Evolutionary conservation across 2,329 filamentous ascomycete genomes (phyloP).

Genomic region (Cyclaneusma minus): DNA sequence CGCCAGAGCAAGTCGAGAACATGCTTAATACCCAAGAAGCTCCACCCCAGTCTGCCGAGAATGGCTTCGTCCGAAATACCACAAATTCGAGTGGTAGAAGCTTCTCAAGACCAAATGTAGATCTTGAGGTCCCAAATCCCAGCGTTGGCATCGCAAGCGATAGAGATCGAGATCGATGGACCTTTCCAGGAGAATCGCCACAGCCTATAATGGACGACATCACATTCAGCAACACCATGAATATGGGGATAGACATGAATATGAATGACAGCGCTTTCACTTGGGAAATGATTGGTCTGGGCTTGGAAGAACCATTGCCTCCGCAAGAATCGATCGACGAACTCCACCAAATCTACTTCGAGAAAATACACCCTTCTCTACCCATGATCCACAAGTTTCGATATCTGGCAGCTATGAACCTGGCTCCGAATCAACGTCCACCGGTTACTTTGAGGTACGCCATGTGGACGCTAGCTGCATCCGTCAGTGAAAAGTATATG

Average conservation of each 20-base stretch:
- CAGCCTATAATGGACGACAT: conserved; percentile 39
- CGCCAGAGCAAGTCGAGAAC: conserved; percentile 77
- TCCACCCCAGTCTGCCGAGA: conserved; percentile 1
- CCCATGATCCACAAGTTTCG: conserved; percentile 84
- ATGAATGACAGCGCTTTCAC: conserved; percentile 43
- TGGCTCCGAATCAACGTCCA: conserved; percentile 73
- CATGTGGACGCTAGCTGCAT: conserved; percentile 91
- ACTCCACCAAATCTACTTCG: conserved; percentile 78
- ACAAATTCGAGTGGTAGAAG: conserved; percentile 9
- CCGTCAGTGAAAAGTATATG: conserved; percentile 66
- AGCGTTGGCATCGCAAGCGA: conserved; percentile 30
- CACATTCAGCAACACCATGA: conserved; percentile 34
- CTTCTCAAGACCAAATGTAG: conserved; percentile 17
- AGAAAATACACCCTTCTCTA: conserved; percentile 71
- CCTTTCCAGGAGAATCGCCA: conserved; percentile 32
- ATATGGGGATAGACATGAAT: conserved; percentile 29
- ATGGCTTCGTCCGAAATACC: conserved; percentile 2
- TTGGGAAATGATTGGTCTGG: conserved; percentile 68
- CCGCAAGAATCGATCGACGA: conserved; percentile 62
- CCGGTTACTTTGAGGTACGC: conserved; percentile 82
- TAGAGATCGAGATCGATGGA: conserved; percentile 37
- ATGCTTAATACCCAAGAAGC: conserved; percentile 68
- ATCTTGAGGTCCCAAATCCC: conserved; percentile 29
- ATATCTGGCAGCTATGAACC: conserved; percentile 76
- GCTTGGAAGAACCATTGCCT: conserved; percentile 54